These are phyloP conservation scores for Daedaleopsis nitida DNA, from an alignment of 768 basidiomycete genomes.

Conservation along the genomic window DNA sequence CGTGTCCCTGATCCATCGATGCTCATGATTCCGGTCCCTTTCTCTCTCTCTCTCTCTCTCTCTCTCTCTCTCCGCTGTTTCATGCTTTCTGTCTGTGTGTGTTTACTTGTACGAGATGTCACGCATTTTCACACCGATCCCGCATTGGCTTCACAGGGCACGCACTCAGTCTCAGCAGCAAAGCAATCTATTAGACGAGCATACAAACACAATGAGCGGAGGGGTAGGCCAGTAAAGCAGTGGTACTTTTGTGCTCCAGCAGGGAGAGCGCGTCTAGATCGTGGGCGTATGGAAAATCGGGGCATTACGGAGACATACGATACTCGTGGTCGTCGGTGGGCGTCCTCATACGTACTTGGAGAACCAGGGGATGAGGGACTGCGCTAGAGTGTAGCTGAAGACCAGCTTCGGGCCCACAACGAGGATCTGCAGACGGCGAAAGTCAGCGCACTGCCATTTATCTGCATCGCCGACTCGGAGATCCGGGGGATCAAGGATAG, in stretches of 20 bases:
- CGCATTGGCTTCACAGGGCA: neutral
- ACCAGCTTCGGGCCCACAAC: constrained; percentile 98
- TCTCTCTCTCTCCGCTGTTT: constrained; percentile 8
- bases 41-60: constrained; percentile 38
- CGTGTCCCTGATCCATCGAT: constrained; percentile 38
- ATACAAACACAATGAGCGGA: constrained; percentile 13
- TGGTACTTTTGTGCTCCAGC: constrained; percentile 6
- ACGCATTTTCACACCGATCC: neutral
- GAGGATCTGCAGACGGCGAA: constrained; percentile 59
- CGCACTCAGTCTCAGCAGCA: neutral
- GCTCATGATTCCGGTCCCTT: constrained; percentile 17
- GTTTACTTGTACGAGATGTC: neutral
- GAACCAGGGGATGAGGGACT: constrained; percentile 92
- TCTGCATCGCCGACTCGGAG: too few species aligned
- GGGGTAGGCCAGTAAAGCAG: constrained; percentile 9
- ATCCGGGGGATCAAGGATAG: too few species aligned
- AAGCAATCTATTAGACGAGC: constrained; percentile 15
- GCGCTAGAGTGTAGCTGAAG: constrained; percentile 97
- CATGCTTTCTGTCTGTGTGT: constrained; percentile 8
- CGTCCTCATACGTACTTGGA: constrained; percentile 69
- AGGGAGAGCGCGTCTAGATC: constrained; percentile 10
- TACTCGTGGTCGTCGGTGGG: neutral
- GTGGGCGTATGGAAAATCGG: neutral
- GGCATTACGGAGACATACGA: constrained; percentile 3
- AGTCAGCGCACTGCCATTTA: constrained; percentile 22